Percentiles rank a stretch among this genome's conserved stretches.
Conservation (phyloP, 2,329 filamentous ascomycete species). For the Teratosphaeria pseudoeucalypti region DNA sequence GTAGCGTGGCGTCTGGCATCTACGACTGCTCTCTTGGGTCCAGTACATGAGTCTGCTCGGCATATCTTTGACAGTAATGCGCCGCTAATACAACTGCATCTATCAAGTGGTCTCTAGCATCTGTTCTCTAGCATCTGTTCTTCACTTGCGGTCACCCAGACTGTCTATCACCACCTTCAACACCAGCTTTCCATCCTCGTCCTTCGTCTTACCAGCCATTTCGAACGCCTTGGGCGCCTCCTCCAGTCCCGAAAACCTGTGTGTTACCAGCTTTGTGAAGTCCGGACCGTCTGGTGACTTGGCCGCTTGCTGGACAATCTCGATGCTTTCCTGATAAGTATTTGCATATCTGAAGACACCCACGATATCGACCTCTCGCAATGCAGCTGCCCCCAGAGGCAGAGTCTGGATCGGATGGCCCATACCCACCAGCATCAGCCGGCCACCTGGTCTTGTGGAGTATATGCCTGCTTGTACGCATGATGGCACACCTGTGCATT, state of each 20-base stretch:
- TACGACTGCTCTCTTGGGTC: not conserved
- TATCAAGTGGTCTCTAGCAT: not conserved
- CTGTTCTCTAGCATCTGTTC: not conserved
- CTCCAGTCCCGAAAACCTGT: conserved; percentile 56
- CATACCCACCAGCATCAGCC: conserved; percentile 70
- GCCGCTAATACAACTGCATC: not conserved
- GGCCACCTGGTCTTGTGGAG: conserved; percentile 58
- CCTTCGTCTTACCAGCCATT: conserved; percentile 57
- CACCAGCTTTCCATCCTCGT: conserved; percentile 57
- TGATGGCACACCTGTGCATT: conserved; percentile 65
- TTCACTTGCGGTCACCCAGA: not conserved
- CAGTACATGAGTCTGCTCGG: not conserved
- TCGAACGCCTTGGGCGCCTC: conserved; percentile 56
- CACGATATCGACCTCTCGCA: conserved; percentile 68
- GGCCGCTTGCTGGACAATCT: conserved; percentile 38
- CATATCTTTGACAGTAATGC: not conserved
- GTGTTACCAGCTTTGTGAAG: conserved; percentile 63
- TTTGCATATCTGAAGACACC: conserved; percentile 70
- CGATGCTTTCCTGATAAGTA: conserved; percentile 63
- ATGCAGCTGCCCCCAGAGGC: conserved; percentile 59
- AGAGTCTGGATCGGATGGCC: conserved; percentile 66
- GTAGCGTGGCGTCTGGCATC: not conserved
- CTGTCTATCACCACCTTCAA: conserved; percentile 53
- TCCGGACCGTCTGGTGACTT: conserved; percentile 44
- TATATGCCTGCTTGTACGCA: conserved; percentile 69